Base-by-base conservation (phyloP, 2,329 filamentous ascomycete genomes). In the Rasamsonia emersonii region DNA sequence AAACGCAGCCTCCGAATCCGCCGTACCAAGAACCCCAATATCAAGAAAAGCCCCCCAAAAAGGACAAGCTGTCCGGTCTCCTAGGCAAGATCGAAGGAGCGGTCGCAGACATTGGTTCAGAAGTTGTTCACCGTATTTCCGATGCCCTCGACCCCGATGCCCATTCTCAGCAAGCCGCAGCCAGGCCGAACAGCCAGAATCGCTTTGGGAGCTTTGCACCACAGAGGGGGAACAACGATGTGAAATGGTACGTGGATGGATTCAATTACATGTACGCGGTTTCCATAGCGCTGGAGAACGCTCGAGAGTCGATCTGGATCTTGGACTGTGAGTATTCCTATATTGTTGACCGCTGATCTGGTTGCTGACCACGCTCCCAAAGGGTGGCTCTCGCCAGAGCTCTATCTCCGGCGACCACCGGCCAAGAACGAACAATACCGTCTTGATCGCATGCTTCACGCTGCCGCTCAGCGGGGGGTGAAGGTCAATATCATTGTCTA, bases 241-340 rank as follows among this genome's bases (percentile, higher is more conserved):
- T 75, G 40, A 93, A 93, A 66, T 93, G 86, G 84, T 88, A 82
- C 58, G 82, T 91, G 11, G 84, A 91, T 51, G 85, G 81, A 5
- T 84, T 80, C 52, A 76, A 77, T 6, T 91, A 93, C 54, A 86
- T 93, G 64, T 86, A 78, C 70, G 86, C 86, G 9, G 82, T 93
- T 1, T 85, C 79, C 17, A 67, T 79, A 41, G 86, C 86, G 2
- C 62, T 93, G 30, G 81, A 91, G 61, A 77, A 74, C 49, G 86
- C 86, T 3, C 70, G 67, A 42, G 76, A 89, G 45, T 82, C 73
- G 24, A 81, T 93, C 45, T 88, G 82, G 71, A 93, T 93, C 42
- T 64, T 93, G 25, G 84, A 89, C 53, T 91, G 82, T 64, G 43
- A 42, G 59, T 45, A 21, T 19, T 15, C 10, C 19, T 7, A 13